Evolutionary conservation across 495 filamentous ascomycete genomes (phyloP).

Genomic region (Tuber indicum): DNA sequence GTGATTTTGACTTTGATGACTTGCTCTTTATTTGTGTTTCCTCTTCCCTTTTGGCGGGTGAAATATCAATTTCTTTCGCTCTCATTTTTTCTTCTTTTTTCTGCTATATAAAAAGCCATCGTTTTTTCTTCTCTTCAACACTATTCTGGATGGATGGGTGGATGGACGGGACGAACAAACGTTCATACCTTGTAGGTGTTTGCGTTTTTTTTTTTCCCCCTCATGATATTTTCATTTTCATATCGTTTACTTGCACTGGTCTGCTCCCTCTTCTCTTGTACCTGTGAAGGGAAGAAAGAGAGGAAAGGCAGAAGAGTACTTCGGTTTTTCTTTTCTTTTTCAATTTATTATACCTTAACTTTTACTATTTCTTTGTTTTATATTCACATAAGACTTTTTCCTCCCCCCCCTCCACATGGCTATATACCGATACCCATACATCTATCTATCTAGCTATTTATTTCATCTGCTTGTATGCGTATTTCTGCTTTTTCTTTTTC

Average conservation of each 20-base stretch:
- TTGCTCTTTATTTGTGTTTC: neutral
- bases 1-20: constrained; percentile 31
- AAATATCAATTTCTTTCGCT: neutral
- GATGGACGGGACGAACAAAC: neutral
- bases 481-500: neutral
- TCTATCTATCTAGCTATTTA: neutral
- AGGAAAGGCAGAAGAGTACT: neutral
- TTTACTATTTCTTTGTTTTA: constrained; percentile 34
- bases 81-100: neutral
- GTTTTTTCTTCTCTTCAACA: neutral
- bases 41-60: neutral
- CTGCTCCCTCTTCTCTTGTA: constrained; percentile 4
- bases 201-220: constrained; percentile 23
- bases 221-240: constrained; percentile 40
- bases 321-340: neutral
- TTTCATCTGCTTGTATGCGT: neutral
- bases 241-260: constrained; percentile 24
- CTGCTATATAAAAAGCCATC: neutral
- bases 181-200: constrained; percentile 2
- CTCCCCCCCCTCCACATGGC: neutral
- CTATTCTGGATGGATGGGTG: neutral
- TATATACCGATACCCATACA: neutral
- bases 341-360: constrained; percentile 35
- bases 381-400: neutral
- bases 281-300: neutral